phyloP scores from a whole-genome alignment of 2,329 filamentous ascomycete species.

The Sclerotinia spermophila region DNA sequence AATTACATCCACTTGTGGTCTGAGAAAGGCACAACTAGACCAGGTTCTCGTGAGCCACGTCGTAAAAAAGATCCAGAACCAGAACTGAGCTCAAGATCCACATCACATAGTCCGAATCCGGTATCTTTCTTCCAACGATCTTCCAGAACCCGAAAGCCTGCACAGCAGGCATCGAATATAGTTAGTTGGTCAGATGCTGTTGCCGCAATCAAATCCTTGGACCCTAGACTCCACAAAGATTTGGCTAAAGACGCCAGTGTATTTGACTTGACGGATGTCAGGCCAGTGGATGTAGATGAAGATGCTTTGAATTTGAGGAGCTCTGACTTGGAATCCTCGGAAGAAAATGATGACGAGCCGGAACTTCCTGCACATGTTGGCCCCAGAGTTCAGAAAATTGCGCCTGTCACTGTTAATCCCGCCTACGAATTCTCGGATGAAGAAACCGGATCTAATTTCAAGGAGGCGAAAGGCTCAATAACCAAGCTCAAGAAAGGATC shows the following conservation, averaged over 20 bases:
- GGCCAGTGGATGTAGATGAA: background rate
- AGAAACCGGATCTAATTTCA: background rate
- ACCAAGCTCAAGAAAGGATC: background rate
- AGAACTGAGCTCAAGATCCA: background rate
- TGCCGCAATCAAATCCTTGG: constrained; percentile 29
- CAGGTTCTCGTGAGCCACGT: background rate
- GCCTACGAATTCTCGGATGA: constrained; percentile 19
- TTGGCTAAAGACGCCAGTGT: constrained; percentile 29
- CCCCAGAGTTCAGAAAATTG: background rate
- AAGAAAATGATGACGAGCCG: constrained; percentile 2
- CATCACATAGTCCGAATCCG: background rate
- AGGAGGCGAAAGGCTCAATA: background rate
- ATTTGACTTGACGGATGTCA: constrained; percentile 20
- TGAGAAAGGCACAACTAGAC: background rate
- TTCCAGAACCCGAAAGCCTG: constrained; percentile 27
- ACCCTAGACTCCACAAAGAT: constrained; percentile 32
- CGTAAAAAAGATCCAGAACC: background rate
- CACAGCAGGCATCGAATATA: constrained; percentile 29
- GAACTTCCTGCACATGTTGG: background rate
- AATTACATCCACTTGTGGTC: constrained; percentile 15
- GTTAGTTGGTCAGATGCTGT: constrained; percentile 36
- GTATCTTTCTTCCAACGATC: constrained; percentile 19
- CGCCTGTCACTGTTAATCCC: background rate
- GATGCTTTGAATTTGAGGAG: background rate
- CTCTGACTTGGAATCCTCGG: background rate